Evolutionary conservation across 495 filamentous ascomycete genomes (phyloP).

Genomic region (Achaetomiella virescens): DNA sequence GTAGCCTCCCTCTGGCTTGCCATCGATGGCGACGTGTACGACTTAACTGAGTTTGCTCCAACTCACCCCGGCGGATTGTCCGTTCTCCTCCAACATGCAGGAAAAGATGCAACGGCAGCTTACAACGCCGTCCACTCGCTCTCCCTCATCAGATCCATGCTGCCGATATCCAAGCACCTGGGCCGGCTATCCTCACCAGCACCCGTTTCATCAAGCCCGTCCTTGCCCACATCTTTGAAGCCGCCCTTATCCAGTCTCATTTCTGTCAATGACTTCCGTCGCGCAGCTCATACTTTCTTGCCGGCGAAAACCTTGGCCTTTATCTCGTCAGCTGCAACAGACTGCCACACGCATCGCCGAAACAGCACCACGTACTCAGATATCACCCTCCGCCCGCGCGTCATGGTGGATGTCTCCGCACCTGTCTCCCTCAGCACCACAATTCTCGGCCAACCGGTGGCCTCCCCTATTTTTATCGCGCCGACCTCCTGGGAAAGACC

Average conservation of each 20-base stretch:
- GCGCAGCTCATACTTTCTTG: constrained; percentile 54
- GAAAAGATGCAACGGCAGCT: constrained; percentile 61
- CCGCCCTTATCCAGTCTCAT: constrained; percentile 65
- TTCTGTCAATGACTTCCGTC: constrained; percentile 67
- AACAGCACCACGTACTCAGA: constrained; percentile 53
- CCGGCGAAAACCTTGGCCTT: constrained; percentile 76
- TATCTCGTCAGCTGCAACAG: constrained; percentile 74
- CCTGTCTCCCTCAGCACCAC: constrained; percentile 48
- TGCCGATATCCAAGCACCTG: constrained; percentile 48
- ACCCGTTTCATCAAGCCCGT: neutral
- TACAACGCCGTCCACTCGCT: constrained; percentile 64
- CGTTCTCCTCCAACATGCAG: constrained; percentile 63
- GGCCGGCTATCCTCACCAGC: constrained; percentile 42
- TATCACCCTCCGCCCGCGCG: constrained; percentile 67
- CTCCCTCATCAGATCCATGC: constrained; percentile 51
- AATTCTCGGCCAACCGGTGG: constrained; percentile 56
- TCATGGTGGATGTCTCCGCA: constrained; percentile 59
- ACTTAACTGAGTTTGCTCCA: constrained; percentile 60
- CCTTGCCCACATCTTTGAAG: constrained; percentile 31
- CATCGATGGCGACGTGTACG: constrained; percentile 67
- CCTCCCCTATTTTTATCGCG: constrained; percentile 60
- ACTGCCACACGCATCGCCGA: constrained; percentile 54
- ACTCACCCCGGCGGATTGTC: constrained; percentile 58
- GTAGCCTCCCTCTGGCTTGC: constrained; percentile 70
- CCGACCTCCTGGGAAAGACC: constrained; percentile 72